phyloP scores from a whole-genome alignment of 192 early-diverging fungal genomes.

The Backusella tuberculispora region DNA sequence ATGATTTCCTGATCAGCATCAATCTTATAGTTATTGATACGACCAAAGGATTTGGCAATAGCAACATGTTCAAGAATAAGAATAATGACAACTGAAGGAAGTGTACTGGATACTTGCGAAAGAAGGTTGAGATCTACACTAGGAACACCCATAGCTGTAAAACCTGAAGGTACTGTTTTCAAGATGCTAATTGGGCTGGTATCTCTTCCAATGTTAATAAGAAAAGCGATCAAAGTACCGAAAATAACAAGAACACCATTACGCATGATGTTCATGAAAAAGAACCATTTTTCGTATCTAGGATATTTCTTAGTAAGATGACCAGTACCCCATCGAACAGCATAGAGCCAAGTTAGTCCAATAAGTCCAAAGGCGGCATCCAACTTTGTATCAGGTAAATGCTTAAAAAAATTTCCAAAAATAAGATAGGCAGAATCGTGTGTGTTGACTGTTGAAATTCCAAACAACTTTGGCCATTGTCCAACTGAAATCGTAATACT shows the following conservation, averaged over 20 bases:
- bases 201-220: constrained; percentile 46
- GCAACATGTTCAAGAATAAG: constrained; percentile 90
- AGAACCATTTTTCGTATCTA: constrained; percentile 50
- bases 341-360: constrained; percentile 46
- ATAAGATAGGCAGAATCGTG: constrained; percentile 75
- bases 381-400: constrained; percentile 46
- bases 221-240: constrained; percentile 71
- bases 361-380: constrained; percentile 68
- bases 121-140: constrained; percentile 54
- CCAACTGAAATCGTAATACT: constrained; percentile 78
- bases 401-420: constrained; percentile 65
- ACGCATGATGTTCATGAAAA: constrained; percentile 68
- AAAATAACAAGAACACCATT: constrained; percentile 76
- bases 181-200: constrained; percentile 66
- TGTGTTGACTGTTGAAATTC: constrained; percentile 74
- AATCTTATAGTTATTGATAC: constrained; percentile 80
- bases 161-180: constrained; percentile 73
- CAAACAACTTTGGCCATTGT: constrained; percentile 73
- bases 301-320: constrained; percentile 53
- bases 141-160: constrained; percentile 65
- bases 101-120: constrained; percentile 50
- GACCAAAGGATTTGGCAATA: constrained; percentile 87
- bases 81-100: constrained; percentile 74
- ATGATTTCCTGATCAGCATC: constrained; percentile 88
- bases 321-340: constrained; percentile 42